Evolutionary conservation across 495 filamentous ascomycete genomes (phyloP).

Genomic region (Friedmanniomyces endolithicus): DNA sequence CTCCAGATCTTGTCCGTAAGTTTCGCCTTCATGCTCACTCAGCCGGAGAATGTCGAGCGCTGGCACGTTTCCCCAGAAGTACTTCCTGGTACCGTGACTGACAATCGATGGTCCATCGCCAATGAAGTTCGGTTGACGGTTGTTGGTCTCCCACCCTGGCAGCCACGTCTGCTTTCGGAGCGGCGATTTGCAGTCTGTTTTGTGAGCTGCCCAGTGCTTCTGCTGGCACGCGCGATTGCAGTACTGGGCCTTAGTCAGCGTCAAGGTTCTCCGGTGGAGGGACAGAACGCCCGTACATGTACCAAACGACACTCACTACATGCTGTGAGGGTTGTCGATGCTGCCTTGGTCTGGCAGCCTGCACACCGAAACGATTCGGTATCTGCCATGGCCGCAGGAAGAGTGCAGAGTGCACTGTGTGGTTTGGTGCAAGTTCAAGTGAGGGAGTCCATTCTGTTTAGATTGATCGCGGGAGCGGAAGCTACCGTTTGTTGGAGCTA

Average conservation of each 20-base stretch:
- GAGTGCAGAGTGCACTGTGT: background rate
- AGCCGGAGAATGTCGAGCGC: slow-evolving; percentile 36
- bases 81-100: slow-evolving; percentile 21
- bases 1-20: slow-evolving; percentile 23
- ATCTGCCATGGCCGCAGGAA: background rate
- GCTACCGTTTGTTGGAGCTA: background rate
- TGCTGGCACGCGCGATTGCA: slow-evolving; percentile 31
- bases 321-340: background rate
- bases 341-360: background rate
- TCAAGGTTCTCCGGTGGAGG: background rate
- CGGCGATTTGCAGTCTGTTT: slow-evolving; percentile 29
- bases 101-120: background rate
- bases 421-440: background rate
- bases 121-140: slow-evolving; percentile 25
- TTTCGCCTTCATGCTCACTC: slow-evolving; percentile 33
- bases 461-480: no score
- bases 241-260: slow-evolving; percentile 23
- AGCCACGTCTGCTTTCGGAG: slow-evolving; percentile 23
- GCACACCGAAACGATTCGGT: background rate
- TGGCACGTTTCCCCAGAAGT: slow-evolving; percentile 34
- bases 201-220: slow-evolving; percentile 30
- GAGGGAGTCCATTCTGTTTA: no score
- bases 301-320: slow-evolving; percentile 15
- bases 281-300: background rate
- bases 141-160: slow-evolving; percentile 23